Conservation (phyloP, 2,329 filamentous ascomycete genomes). For the Ramularia endophylla region DNA sequence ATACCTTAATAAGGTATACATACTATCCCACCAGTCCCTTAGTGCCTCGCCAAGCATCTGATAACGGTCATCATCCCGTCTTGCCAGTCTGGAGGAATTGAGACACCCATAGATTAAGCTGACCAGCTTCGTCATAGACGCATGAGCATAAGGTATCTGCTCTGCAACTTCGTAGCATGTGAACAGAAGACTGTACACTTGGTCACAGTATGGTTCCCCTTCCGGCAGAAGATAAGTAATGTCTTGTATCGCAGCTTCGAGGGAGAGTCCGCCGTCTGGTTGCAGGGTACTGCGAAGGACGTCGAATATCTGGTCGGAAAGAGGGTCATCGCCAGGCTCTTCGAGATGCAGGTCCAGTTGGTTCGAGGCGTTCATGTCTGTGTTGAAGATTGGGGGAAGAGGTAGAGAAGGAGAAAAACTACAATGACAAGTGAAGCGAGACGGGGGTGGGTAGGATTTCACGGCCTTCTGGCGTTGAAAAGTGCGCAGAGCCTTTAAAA, state of each 20-base stretch:
- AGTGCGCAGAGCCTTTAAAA: too few species aligned
- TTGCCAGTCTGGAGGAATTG: not conserved
- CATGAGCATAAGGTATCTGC: constrained; percentile 2
- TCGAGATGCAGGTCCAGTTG: constrained; percentile 1
- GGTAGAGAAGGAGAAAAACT: too few species aligned
- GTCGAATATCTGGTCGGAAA: constrained; percentile 1
- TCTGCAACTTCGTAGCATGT: constrained; percentile 6
- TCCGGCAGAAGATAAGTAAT: not conserved
- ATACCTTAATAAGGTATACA: not conserved
- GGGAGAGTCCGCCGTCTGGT: constrained; percentile 4
- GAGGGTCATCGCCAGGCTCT: constrained; percentile 3
- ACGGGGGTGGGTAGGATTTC: too few species aligned
- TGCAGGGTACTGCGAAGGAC: constrained; percentile 3
- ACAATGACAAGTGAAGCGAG: too few species aligned
- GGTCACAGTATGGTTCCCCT: not conserved
- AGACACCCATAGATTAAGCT: not conserved
- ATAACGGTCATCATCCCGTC: not conserved
- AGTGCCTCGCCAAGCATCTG: constrained; percentile 2
- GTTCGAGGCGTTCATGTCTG: not conserved
- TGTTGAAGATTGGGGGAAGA: too few species aligned
- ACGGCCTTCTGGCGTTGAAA: too few species aligned
- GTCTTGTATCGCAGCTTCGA: not conserved
- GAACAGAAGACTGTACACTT: not conserved
- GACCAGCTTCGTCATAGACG: constrained; percentile 4
- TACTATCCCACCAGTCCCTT: constrained; percentile 3